Conservation (phyloP, 139 green algal species). For the Raphidocelis subcapitata region DNA sequence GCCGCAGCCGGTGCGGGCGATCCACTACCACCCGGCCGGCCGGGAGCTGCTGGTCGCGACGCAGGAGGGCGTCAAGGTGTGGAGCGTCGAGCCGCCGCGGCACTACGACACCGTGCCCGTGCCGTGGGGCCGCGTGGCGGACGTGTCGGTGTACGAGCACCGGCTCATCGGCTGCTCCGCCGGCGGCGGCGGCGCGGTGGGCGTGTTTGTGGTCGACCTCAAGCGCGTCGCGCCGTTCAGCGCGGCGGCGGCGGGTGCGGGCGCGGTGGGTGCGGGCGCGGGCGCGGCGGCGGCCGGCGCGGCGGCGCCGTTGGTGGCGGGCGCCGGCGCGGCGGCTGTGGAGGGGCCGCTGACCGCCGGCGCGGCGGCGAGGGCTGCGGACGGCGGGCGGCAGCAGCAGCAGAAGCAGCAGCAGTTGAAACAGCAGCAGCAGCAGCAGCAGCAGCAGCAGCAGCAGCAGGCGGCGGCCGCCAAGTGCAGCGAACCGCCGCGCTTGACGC, state of each 20-base stretch:
- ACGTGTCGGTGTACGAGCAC: slow-evolving; percentile 41
- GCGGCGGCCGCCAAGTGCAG: no score
- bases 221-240: slow-evolving; percentile 36
- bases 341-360: slow-evolving; percentile 2
- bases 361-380: neutral
- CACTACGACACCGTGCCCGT: slow-evolving; percentile 67
- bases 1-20: slow-evolving; percentile 49
- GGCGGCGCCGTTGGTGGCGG: slow-evolving; percentile 1
- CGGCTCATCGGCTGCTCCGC: slow-evolving; percentile 57
- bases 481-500: no score
- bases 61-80: slow-evolving; percentile 61
- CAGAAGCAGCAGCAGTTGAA: slow-evolving; percentile 8
- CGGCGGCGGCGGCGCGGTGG: slow-evolving; percentile 48
- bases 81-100: slow-evolving; percentile 64
- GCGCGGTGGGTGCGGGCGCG: neutral
- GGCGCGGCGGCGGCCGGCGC: neutral
- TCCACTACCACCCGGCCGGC: slow-evolving; percentile 73
- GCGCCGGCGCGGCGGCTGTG: neutral
- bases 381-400: neutral
- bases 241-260: no score
- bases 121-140: slow-evolving; percentile 51
- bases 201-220: slow-evolving; percentile 55
- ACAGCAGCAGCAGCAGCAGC: slow-evolving; percentile 3
- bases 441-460: slow-evolving; percentile 7
- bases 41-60: slow-evolving; percentile 58